These are phyloP conservation scores for Scedosporium minutisporum DNA, from an alignment of 2,329 filamentous ascomycete genomes.

Conservation along the genomic window DNA sequence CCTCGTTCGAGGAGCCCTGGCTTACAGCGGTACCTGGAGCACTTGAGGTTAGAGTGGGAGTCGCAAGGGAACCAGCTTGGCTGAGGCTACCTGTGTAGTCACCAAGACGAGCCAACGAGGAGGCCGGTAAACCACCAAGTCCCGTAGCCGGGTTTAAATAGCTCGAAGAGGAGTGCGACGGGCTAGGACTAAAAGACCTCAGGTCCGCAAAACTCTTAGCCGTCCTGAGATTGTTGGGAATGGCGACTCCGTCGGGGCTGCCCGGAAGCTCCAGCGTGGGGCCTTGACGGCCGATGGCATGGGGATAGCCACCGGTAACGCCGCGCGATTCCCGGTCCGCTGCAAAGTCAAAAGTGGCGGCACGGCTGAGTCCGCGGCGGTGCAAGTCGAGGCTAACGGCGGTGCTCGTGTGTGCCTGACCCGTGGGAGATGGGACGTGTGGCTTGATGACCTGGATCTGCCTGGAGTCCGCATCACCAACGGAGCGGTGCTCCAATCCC, in stretches of 20 bases:
- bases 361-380: conserved; percentile 77
- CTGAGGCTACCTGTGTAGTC: conserved; percentile 33
- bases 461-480: conserved; percentile 76
- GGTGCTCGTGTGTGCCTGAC: conserved; percentile 45
- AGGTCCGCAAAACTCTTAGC: conserved; percentile 96
- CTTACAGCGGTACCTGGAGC: conserved; percentile 23
- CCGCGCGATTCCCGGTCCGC: conserved; percentile 61
- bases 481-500: conserved; percentile 82
- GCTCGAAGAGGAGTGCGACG: conserved; percentile 74
- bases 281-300: conserved; percentile 68
- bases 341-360: conserved; percentile 95
- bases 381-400: conserved; percentile 66
- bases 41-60: conserved; percentile 23
- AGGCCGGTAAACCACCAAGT: conserved; percentile 44
- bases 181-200: conserved; percentile 89
- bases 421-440: conserved; percentile 40
- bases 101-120: conserved; percentile 28
- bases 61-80: conserved; percentile 23
- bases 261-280: conserved; percentile 84
- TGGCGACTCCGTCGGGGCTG: conserved; percentile 53
- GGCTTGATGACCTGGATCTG: conserved; percentile 84
- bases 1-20: conserved; percentile 25
- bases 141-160: conserved; percentile 42
- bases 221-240: conserved; percentile 73
- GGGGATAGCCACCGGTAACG: conserved; percentile 57